Evolutionary conservation across 306 rosid genomes (phyloP).

Genomic region (Inga leiocalycina): DNA sequence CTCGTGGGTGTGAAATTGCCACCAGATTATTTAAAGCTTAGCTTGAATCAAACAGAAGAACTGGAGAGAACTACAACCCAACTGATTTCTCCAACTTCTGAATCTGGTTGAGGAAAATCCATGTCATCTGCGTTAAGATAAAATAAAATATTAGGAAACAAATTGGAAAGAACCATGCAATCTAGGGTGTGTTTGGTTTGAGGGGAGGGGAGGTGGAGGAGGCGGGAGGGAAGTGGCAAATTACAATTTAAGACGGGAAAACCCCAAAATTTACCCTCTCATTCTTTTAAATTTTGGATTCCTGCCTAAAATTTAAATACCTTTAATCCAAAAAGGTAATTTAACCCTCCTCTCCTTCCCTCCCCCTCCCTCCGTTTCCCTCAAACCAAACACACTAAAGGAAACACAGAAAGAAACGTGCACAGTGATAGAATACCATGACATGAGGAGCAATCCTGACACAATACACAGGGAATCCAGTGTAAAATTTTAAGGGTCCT

Average conservation of each 20-base stretch:
- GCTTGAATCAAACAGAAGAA: background rate
- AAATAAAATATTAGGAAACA: background rate
- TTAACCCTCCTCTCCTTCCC: too few species aligned
- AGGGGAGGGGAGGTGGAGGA: too few species aligned
- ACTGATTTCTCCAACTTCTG: background rate
- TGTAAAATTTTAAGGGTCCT: constrained; percentile 16
- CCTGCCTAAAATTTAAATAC: too few species aligned
- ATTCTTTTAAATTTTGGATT: too few species aligned
- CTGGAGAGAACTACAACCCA: background rate
- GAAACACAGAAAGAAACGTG: background rate
- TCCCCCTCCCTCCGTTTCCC: too few species aligned
- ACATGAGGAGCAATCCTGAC: constrained; percentile 23
- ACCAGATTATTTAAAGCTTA: constrained; percentile 3
- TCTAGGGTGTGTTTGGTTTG: too few species aligned
- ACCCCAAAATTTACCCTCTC: too few species aligned
- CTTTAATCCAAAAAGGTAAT: too few species aligned
- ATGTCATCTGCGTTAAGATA: constrained; percentile 1
- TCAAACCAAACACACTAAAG: too few species aligned
- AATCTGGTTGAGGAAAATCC: constrained; percentile 21
- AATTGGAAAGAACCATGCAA: background rate
- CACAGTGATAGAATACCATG: constrained; percentile 7
- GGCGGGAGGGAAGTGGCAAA: too few species aligned
- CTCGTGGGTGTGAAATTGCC: constrained; percentile 8
- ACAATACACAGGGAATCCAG: constrained; percentile 19
- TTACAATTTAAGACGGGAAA: too few species aligned